Conservation (phyloP, 2,329 filamentous ascomycete species). For the Fusarium equiseti region DNA sequence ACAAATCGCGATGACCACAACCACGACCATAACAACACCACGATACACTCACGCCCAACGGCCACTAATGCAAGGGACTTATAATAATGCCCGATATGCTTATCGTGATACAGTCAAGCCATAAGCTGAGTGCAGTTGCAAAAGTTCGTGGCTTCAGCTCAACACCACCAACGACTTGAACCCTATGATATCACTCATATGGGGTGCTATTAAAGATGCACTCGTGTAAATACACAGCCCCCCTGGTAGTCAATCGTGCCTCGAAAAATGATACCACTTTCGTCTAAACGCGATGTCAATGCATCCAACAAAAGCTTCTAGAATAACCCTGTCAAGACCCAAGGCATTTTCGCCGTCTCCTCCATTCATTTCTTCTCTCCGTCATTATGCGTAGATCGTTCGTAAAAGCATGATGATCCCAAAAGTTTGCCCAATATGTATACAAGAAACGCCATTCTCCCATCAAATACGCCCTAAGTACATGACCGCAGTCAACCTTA, state of each 20-base stretch:
- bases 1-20: neutral
- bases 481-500: constrained; percentile 2
- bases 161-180: neutral
- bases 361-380: neutral
- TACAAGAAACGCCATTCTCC: neutral
- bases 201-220: neutral
- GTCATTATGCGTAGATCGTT: constrained; percentile 16
- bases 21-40: neutral
- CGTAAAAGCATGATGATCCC: constrained; percentile 20
- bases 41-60: neutral
- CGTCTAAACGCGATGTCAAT: constrained; percentile 13
- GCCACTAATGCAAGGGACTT: constrained; percentile 2
- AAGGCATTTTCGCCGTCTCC: neutral
- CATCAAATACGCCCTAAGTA: neutral
- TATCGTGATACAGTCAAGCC: neutral
- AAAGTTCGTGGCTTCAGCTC: neutral
- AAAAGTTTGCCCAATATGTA: constrained; percentile 11
- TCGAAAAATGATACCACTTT: constrained; percentile 32
- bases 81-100: neutral
- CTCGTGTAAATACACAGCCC: constrained; percentile 4
- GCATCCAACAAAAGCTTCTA: neutral
- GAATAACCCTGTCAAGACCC: neutral
- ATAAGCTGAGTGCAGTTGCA: neutral
- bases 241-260: neutral
- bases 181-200: neutral